Evolutionary conservation across 2,329 filamentous ascomycete genomes (phyloP).

Genomic region (Ophiosphaerella narmari): DNA sequence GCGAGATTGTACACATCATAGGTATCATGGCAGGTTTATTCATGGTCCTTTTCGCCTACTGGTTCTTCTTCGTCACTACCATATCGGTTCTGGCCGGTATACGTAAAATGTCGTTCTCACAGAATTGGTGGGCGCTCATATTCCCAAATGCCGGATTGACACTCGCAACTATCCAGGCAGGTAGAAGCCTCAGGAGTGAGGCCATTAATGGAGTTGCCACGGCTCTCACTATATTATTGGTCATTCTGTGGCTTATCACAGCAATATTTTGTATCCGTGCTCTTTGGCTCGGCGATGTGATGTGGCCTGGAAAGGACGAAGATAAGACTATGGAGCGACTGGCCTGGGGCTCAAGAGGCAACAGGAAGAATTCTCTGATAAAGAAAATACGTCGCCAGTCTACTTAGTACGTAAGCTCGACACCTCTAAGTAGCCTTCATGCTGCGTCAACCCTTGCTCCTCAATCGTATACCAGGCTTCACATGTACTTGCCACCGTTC

Average conservation of each 20-base stretch:
- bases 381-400: no score
- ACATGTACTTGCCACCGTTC: no score
- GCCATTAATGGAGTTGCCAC: constrained; percentile 60
- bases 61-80: constrained; percentile 55
- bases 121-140: constrained; percentile 63
- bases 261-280: constrained; percentile 56
- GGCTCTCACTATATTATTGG: constrained; percentile 60
- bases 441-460: no score
- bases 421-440: no score
- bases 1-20: constrained; percentile 47
- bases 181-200: constrained; percentile 56
- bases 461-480: no score
- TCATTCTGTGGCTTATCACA: constrained; percentile 61
- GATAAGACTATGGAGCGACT: constrained; percentile 36
- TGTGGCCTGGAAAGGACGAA: constrained; percentile 57
- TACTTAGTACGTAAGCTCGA: no score
- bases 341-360: constrained; percentile 30
- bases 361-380: constrained; percentile 14
- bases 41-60: constrained; percentile 55
- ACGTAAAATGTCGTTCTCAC: constrained; percentile 46
- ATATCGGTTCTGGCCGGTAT: constrained; percentile 46
- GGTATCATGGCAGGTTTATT: constrained; percentile 54
- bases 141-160: constrained; percentile 70
- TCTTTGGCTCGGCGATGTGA: constrained; percentile 56
- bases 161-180: constrained; percentile 63